phyloP scores from a whole-genome alignment of 768 basidiomycete genomes.

The Termitomyces sp. region DNA sequence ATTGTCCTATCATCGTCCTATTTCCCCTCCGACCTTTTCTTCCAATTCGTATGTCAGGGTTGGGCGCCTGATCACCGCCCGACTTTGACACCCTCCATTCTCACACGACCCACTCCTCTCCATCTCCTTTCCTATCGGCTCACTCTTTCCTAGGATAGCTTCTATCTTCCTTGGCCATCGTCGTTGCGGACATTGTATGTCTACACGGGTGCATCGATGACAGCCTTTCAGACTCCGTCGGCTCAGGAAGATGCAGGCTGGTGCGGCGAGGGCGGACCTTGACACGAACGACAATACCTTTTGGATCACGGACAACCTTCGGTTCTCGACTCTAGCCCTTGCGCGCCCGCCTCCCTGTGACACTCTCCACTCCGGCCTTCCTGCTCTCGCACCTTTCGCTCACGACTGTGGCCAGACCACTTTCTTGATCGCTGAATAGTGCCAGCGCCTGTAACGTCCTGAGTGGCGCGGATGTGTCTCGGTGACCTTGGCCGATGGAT shows the following conservation, averaged over 20 bases:
- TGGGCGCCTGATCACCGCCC: constrained; percentile 45
- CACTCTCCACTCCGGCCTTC: constrained; percentile 18
- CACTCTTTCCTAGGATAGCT: constrained; percentile 25
- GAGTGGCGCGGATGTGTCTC: constrained; percentile 9
- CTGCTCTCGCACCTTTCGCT: constrained; percentile 22
- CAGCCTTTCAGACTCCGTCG: constrained; percentile 20
- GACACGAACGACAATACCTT: constrained; percentile 24
- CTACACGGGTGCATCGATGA: constrained; percentile 22
- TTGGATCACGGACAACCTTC: constrained; percentile 21
- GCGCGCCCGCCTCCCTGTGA: constrained; percentile 12
- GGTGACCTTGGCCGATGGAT: constrained; percentile 15
- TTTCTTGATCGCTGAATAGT: constrained; percentile 22
- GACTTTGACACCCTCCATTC: constrained; percentile 13
- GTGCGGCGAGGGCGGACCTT: constrained; percentile 26
- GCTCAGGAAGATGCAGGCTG: constrained; percentile 27
- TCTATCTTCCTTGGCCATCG: constrained; percentile 17
- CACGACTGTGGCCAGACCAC: constrained; percentile 37
- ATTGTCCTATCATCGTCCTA: constrained; percentile 2
- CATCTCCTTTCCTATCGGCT: constrained; percentile 11
- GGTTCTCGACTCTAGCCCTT: constrained; percentile 15
- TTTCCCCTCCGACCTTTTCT: constrained; percentile 1
- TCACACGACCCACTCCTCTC: constrained; percentile 18
- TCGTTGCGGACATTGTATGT: constrained; percentile 36
- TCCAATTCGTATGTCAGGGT: constrained; percentile 20
- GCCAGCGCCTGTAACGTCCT: constrained; percentile 14